Evolutionary conservation across 1,284 basidiomycete species (phyloP), one percentile per base, ranked within the genome.

Genomic region (Ganoderma sinense): DNA sequence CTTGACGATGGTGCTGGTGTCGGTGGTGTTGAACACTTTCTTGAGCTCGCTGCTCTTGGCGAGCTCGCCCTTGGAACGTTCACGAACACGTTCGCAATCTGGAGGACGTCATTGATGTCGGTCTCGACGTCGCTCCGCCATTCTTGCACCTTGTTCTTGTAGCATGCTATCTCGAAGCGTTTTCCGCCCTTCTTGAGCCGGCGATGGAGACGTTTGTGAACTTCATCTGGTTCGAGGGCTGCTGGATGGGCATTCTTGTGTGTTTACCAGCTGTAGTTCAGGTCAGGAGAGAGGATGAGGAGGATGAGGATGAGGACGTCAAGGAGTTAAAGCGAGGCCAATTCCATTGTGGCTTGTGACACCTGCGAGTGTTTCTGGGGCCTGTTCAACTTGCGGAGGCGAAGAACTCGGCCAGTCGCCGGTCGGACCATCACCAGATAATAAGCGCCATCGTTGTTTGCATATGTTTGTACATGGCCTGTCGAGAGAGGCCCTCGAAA

Each of bases 121-220:
- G 92, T 97, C 85, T 99, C 97, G 29, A 97, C 94, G 71, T 96
- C 96, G 66, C 90, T 95, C 68, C 97, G 86, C 91, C 94, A 99
- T 82, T 98, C 97, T 75, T 97, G 94, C 26, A 99, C 97, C 84
- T 99, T 99, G 84, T 99, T 99, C 87, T 99, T 98, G 85, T 99
- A 99, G 82, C 97, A 99, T 60, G 97, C 97, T 75, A 99, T 94
- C 95, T 99, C 98, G 81, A 98, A 99, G 64, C 98, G 91, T 83
- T 99, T 99, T 39, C 98, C 98, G 59, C 93, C 96, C 81, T 98
- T 98, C 85, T 97, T 98, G 64, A 98, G 86, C 59, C 97, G 91
- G 40, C 97, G 79, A 99, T 89, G 48, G 97, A 97, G 65, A 99
- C 97, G 80, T 99, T 99, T 4, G 97, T 99, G 58, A 99, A 94